Conservation (phyloP, 352 stramenopile genomes). For the Aphanomyces invadans region DNA sequence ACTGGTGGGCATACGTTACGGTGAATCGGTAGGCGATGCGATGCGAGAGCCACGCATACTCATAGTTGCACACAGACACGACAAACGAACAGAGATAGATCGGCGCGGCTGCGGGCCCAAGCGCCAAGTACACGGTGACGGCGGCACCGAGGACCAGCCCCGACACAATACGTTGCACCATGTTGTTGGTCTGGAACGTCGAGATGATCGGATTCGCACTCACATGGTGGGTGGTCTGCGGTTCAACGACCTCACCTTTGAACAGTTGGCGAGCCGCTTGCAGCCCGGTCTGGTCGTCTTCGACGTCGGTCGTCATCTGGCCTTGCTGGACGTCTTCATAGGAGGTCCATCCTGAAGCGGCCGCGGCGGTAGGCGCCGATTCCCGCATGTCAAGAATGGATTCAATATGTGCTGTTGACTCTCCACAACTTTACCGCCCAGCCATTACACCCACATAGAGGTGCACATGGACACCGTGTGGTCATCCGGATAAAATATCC, state of each 20-base stretch:
- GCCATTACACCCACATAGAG: too few relatives aligned
- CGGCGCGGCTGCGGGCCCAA: slow-evolving; percentile 4
- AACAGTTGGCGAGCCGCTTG: not conserved
- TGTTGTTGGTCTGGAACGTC: slow-evolving; percentile 31
- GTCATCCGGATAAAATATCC: not conserved
- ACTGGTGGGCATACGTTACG: not conserved
- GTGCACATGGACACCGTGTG: not conserved
- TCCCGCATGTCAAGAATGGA: not conserved
- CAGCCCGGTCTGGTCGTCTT: slow-evolving; percentile 1
- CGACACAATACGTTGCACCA: slow-evolving; percentile 53
- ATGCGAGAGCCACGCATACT: slow-evolving; percentile 62
- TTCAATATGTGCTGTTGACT: not conserved
- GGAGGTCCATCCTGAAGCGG: not conserved
- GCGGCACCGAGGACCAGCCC: slow-evolving; percentile 47
- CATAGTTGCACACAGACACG: slow-evolving; percentile 46
- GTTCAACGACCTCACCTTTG: not conserved
- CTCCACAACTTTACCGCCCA: not conserved
- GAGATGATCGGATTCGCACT: not conserved
- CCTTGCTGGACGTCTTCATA: slow-evolving; percentile 1
- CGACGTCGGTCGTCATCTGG: slow-evolving; percentile 17
- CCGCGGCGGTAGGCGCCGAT: not conserved
- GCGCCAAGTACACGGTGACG: slow-evolving; percentile 54
- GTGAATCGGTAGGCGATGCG: slow-evolving; percentile 34
- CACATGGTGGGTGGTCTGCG: not conserved
- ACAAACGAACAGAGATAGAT: slow-evolving; percentile 24